These are phyloP conservation scores for Magnaporthales sp. DNA, from an alignment of 2,329 filamentous ascomycete genomes.

Conservation along the genomic window DNA sequence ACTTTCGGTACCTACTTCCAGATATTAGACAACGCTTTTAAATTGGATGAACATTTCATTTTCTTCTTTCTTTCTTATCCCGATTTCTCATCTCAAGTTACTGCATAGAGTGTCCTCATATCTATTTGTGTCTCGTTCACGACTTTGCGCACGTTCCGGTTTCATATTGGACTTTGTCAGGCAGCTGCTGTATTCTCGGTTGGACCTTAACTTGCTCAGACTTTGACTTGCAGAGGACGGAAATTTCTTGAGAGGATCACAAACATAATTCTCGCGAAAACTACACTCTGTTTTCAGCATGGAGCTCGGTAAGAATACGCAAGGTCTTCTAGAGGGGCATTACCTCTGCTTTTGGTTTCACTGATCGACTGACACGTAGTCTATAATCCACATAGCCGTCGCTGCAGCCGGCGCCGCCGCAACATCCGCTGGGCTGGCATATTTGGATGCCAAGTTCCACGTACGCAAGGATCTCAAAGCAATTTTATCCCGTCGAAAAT, in stretches of 20 bases:
- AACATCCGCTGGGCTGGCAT: conserved; percentile 33
- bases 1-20: background rate
- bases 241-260: background rate
- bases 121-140: background rate
- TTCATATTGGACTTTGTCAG: background rate
- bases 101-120: background rate
- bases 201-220: background rate
- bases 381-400: background rate
- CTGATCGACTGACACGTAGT: background rate
- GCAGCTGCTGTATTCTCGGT: background rate
- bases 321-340: background rate
- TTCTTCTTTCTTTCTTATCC: background rate
- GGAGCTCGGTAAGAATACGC: background rate
- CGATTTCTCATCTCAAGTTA: background rate
- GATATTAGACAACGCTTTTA: background rate
- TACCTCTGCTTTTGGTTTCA: background rate
- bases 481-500: conserved; percentile 32
- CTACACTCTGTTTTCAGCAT: background rate
- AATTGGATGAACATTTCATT: background rate
- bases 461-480: conserved; percentile 49
- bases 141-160: background rate
- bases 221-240: background rate
- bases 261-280: background rate
- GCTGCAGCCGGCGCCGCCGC: conserved; percentile 13
- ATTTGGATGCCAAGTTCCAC: conserved; percentile 63